Evolutionary conservation across 1,139 yeast genomes (phyloP).

Genomic region (Suhomyces guaymorum): DNA sequence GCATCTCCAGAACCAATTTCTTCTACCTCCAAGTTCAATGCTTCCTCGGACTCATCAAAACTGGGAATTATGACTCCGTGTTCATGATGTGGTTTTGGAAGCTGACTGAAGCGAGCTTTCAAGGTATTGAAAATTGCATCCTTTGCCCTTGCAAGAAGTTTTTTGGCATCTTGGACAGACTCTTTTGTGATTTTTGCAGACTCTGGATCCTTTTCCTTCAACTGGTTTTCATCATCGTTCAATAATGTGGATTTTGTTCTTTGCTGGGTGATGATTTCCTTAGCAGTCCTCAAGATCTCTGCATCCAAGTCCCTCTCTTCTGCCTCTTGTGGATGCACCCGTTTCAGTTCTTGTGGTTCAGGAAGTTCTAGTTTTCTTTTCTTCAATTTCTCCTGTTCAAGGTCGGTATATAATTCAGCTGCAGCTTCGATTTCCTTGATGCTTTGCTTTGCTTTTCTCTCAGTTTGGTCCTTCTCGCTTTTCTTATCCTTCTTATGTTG

Average conservation of each 20-base stretch:
- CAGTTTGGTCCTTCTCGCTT: slow-evolving; percentile 25
- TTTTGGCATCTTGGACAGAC: slow-evolving; percentile 21
- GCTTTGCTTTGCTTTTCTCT: slow-evolving; percentile 21
- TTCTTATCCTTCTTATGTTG: slow-evolving; percentile 34
- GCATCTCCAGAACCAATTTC: slow-evolving; percentile 15
- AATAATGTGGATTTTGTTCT: slow-evolving; percentile 20
- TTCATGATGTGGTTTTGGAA: slow-evolving; percentile 34
- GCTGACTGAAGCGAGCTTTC: slow-evolving; percentile 18
- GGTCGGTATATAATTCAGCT: slow-evolving; percentile 34
- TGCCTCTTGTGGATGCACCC: too few species aligned
- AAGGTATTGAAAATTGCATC: slow-evolving; percentile 10
- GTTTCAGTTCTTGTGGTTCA: slow-evolving; percentile 31
- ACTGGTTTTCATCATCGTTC: slow-evolving; percentile 3
- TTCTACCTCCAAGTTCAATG: slow-evolving; percentile 16
- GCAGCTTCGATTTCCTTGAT: slow-evolving; percentile 28
- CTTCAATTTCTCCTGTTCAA: slow-evolving; percentile 43
- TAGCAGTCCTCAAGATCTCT: slow-evolving; percentile 9
- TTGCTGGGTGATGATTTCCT: slow-evolving; percentile 22
- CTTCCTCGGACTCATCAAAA: slow-evolving; percentile 26
- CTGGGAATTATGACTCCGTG: slow-evolving; percentile 29
- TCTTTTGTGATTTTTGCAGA: slow-evolving; percentile 34
- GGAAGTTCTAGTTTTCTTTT: slow-evolving; percentile 59
- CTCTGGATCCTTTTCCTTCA: slow-evolving; percentile 29
- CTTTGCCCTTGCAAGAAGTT: slow-evolving; percentile 14
- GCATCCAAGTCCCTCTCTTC: slow-evolving; percentile 15